phyloP scores from a whole-genome alignment of 2,329 filamentous ascomycete genomes.

The Emmonsia crescens region DNA sequence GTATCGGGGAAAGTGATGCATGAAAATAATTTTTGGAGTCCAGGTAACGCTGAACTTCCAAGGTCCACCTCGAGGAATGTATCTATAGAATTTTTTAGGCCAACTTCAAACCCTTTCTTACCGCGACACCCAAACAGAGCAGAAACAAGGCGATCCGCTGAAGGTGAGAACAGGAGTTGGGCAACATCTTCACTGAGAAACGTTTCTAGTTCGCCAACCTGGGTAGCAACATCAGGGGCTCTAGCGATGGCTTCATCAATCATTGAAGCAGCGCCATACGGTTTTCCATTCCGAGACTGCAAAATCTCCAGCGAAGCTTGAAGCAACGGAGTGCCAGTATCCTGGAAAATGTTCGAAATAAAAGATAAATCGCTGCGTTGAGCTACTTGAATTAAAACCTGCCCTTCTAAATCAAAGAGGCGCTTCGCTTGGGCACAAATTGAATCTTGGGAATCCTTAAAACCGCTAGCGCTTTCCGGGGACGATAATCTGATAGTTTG shows the following conservation, averaged over 20 bases:
- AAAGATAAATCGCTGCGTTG: conserved; percentile 17
- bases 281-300: conserved; percentile 49
- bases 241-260: conserved; percentile 43
- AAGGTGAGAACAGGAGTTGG: conserved; percentile 55
- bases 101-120: conserved; percentile 30
- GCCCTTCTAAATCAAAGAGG: conserved; percentile 50
- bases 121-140: conserved; percentile 49
- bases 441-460: conserved; percentile 58
- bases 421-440: conserved; percentile 57
- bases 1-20: conserved; percentile 29
- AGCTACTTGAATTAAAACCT: conserved; percentile 23
- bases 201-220: conserved; percentile 33
- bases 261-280: conserved; percentile 52
- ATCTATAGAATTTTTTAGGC: conserved; percentile 28
- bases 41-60: conserved; percentile 22
- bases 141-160: conserved; percentile 54
- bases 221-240: conserved; percentile 31
- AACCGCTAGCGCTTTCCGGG: conserved; percentile 72
- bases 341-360: conserved; percentile 26
- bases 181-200: conserved; percentile 49
- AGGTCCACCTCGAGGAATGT: conserved; percentile 24
- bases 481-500: conserved; percentile 61
- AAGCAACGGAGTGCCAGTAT: conserved; percentile 31
- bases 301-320: conserved; percentile 41
- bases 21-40: conserved; percentile 30